A percentile compares a stretch with the other conserved stretches of the same genome.
Conservation (phyloP, 1,139 yeast species). For the Sugiyamaella sp. region DNA sequence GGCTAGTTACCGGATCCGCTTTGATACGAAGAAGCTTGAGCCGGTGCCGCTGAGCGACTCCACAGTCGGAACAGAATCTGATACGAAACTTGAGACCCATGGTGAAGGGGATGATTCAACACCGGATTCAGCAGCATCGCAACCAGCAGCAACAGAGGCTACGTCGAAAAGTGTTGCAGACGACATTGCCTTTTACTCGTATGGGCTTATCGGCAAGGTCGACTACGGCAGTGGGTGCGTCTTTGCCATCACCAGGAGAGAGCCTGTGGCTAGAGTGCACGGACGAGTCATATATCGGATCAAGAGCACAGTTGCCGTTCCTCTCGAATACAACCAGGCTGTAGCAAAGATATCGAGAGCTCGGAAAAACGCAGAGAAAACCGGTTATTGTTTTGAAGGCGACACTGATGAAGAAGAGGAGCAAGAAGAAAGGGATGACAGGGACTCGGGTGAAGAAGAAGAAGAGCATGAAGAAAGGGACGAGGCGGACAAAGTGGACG, state of each 20-base stretch:
- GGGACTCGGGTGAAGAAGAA: neutral
- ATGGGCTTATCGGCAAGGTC: slow-evolving; percentile 32
- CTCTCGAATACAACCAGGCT: slow-evolving; percentile 24
- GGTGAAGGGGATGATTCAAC: neutral
- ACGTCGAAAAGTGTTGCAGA: neutral
- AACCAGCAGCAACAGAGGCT: too few species aligned
- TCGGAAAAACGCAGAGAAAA: neutral
- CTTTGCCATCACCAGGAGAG: slow-evolving; percentile 29
- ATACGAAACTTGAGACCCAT: neutral
- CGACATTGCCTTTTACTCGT: neutral
- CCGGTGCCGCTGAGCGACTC: slow-evolving; percentile 5
- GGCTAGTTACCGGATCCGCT: slow-evolving; percentile 7
- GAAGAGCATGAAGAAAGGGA: neutral
- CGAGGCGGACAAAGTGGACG: slow-evolving; percentile 21
- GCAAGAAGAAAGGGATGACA: neutral
- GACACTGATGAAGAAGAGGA: neutral
- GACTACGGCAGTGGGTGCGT: slow-evolving; percentile 31
- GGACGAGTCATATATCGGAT: slow-evolving; percentile 25
- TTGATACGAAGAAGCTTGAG: slow-evolving; percentile 14
- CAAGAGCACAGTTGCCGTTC: slow-evolving; percentile 26
- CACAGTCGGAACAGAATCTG: neutral
- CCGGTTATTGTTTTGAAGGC: neutral
- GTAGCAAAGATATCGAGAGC: neutral
- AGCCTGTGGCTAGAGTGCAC: slow-evolving; percentile 25
- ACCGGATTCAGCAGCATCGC: neutral